Evolutionary conservation across 2,329 filamentous ascomycete genomes (phyloP), one percentile per base, ranked within the genome.

Genomic region (Fusarium sp.): DNA sequence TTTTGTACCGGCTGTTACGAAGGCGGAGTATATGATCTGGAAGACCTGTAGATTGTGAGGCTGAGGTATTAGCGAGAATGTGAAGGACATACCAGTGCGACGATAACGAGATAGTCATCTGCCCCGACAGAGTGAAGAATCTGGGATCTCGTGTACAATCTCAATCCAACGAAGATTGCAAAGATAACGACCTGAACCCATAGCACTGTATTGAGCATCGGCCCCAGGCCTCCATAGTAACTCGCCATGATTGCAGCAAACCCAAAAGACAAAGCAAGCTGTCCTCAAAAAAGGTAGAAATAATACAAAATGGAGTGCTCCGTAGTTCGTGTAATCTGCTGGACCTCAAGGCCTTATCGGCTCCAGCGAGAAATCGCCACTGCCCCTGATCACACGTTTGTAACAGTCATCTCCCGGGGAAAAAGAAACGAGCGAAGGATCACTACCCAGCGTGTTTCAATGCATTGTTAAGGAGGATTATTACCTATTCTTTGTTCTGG

Each of bases 141-240:
- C 11, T 30, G 38, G 4, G 54, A 54, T 24, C 70, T 36, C 1
- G 70, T 72, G 33, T 71, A 72, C 0, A 71, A 6, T 3, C 70
- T 63, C 26, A 71, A 5, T 5, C 11, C 41, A 4, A 68, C 70
- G 7, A 72, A 72, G 10, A 71, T 4, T n/a, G 44, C 51, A 38
- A 57, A 68, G 1, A 72, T 22, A 3, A 72, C 45, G 5, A 71
- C 70, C 14, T 72, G 33, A 14, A 60, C 42, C 70, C 68, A 72
- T 7, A 71, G 42, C 1, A 72, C 68, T 6, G 18, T 47, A 26
- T 71, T 71, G 16, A 53, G 50, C 70, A 72, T 71, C 0, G 70
- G 70, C 8, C 68, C 70, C 3, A 65, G 31, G 22, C 70, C 63
- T 53, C 70, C 59, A 5, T 71, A 72, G 36, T 71, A 61, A 4